Base-by-base conservation (phyloP, 1,139 yeast species). In the Yamadazyma atlantica region DNA sequence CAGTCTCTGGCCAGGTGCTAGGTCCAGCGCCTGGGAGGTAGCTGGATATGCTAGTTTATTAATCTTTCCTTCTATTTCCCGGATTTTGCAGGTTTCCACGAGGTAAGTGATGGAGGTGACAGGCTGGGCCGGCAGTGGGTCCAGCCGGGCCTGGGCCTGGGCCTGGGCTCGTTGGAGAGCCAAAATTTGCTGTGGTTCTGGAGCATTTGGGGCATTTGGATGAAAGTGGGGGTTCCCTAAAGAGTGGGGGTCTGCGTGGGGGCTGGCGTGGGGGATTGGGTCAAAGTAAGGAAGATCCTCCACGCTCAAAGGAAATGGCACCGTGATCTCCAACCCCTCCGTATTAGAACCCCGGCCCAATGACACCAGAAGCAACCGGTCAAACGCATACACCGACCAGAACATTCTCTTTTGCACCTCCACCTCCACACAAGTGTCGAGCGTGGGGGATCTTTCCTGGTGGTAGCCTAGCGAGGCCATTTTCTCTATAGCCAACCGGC, bases 31-130 rank as follows among this genome's bases (percentile, higher is more conserved):
- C n/a, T n/a, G n/a, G n/a, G n/a, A n/a, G n/a, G n/a, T n/a, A n/a
- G n/a, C n/a, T n/a, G n/a, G n/a, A n/a, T n/a, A n/a, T n/a, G 36
- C 11, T 41, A 46, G 36, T 10, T 41, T 14, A 40, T 52, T 53
- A 14, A 52, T 48, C 23, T 50, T 32, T 19, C 55, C 44, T 36
- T 54, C 58, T 11, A 54, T 43, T 23, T 48, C 51, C 33, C 58
- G 37, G 1, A 54, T 44, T 32, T 41, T 44, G 35, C 53, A 51
- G 0, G 56, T 52, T 30, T 48, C 52, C 12, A 49, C 43, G 11
- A 54, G 30, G 24, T 49, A 48, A 2, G 58, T 50, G 10, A 53
- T 44, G 3, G 43, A 37, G 8, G 56, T 46, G 3, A 51, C 51
- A 11, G 48, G 49, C 31, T 45, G 43, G n/a, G n/a, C n/a, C n/a